Conservation (phyloP, 495 filamentous ascomycete genomes). For the Aspergillus coremiiformis region DNA sequence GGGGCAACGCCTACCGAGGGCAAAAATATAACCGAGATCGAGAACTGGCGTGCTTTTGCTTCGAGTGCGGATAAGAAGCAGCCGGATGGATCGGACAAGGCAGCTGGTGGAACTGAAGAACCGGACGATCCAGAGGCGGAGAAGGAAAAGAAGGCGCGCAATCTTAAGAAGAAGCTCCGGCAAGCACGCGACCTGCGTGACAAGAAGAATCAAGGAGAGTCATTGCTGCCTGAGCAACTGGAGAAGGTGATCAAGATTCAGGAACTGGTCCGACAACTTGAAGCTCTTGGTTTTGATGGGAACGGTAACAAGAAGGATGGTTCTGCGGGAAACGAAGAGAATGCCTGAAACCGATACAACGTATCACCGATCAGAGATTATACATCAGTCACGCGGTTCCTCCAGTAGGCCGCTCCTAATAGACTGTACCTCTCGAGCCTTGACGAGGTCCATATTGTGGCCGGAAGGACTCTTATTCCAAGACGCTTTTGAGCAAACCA, state of each 20-base stretch:
- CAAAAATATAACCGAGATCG: conserved; percentile 29
- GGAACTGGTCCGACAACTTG: conserved; percentile 83
- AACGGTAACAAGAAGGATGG: conserved; percentile 47
- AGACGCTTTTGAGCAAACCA: background rate
- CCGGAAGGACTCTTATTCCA: background rate
- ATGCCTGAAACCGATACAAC: background rate
- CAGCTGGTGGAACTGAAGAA: conserved; percentile 26
- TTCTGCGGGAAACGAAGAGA: conserved; percentile 6
- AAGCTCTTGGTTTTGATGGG: conserved; percentile 74
- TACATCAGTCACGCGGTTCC: background rate
- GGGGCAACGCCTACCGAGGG: conserved; percentile 26
- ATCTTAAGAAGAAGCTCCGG: conserved; percentile 90
- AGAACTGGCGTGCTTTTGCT: conserved; percentile 24
- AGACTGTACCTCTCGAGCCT: background rate
- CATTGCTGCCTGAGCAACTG: conserved; percentile 85
- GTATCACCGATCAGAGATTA: background rate
- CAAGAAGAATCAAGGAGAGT: conserved; percentile 82
- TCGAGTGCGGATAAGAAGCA: conserved; percentile 18
- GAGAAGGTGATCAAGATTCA: conserved; percentile 97
- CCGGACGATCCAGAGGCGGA: conserved; percentile 62
- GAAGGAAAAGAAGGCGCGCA: conserved; percentile 86
- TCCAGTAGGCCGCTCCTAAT: background rate
- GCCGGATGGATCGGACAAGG: conserved; percentile 6
- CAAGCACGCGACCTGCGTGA: conserved; percentile 85
- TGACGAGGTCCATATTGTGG: background rate